These are phyloP conservation scores for Amoebophrya sp. DNA, from an alignment of 169 alveolate genomes.

Conservation along the genomic window DNA sequence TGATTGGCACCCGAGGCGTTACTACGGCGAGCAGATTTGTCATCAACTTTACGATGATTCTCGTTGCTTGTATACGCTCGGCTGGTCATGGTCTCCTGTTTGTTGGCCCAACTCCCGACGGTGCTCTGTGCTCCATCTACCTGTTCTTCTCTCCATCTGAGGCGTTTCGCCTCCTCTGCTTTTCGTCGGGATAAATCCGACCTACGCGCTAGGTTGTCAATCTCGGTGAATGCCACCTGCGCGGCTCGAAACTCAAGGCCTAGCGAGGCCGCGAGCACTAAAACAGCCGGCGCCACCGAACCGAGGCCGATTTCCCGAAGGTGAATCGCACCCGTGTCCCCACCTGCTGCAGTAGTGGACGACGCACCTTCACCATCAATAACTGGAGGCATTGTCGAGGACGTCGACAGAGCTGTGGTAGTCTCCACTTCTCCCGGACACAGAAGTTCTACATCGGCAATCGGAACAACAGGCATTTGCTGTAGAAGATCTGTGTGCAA, in stretches of 20 bases:
- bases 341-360: neutral
- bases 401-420: neutral
- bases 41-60: too few relatives aligned
- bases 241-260: neutral
- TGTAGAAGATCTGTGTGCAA: neutral
- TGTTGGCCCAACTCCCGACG: too few relatives aligned
- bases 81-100: too few relatives aligned
- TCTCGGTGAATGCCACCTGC: neutral
- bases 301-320: too few relatives aligned
- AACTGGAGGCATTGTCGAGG: too few relatives aligned
- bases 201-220: neutral
- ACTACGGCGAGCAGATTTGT: too few relatives aligned
- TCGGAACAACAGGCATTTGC: neutral
- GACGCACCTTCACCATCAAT: neutral
- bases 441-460: neutral
- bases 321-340: neutral
- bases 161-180: too few relatives aligned
- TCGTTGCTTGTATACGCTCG: too few relatives aligned
- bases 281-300: neutral
- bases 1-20: too few relatives aligned
- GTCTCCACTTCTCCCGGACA: neutral
- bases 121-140: too few relatives aligned
- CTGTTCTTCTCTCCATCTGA: too few relatives aligned
- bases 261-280: neutral
- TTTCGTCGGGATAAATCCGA: too few relatives aligned